Evolutionary conservation across 2,329 filamentous ascomycete genomes (phyloP).

Genomic region (Hymenoscyphus fructigenus): DNA sequence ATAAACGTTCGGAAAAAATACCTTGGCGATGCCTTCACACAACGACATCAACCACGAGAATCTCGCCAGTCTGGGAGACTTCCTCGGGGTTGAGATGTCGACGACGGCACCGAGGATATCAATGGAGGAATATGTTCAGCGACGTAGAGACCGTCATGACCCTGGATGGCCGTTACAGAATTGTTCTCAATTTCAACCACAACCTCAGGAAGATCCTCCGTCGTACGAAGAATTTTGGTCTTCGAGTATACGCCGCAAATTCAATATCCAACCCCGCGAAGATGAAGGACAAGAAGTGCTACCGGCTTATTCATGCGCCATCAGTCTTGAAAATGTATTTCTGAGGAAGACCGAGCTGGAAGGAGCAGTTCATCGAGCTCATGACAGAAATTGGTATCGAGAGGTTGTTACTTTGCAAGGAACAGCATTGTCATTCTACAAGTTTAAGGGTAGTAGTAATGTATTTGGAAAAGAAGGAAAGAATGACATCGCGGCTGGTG

Average conservation of each 20-base stretch:
- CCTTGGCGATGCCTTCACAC: conserved; percentile 7
- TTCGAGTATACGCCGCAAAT: conserved; percentile 15
- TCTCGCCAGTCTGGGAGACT: conserved; percentile 9
- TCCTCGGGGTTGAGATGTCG: conserved; percentile 9
- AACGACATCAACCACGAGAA: conserved; percentile 6
- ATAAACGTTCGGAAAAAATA: neutral
- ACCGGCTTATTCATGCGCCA: conserved; percentile 57
- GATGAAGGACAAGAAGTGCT: conserved; percentile 47
- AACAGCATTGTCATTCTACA: conserved; percentile 66
- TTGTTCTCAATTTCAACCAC: neutral
- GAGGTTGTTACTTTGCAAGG: conserved; percentile 65
- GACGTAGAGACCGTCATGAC: conserved; percentile 1
- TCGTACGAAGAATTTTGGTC: conserved; percentile 11
- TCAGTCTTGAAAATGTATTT: conserved; percentile 57
- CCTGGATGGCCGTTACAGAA: conserved; percentile 5
- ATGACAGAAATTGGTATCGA: conserved; percentile 63
- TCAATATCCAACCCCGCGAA: conserved; percentile 37
- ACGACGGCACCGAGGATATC: neutral
- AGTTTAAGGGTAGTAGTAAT: conserved; percentile 55
- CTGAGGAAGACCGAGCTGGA: conserved; percentile 66
- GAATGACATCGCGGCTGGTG: conserved; percentile 52
- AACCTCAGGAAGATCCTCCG: conserved; percentile 4
- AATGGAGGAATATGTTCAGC: conserved; percentile 10
- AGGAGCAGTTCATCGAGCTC: conserved; percentile 60
- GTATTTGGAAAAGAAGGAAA: conserved; percentile 49